Evolutionary conservation across 805 yeast genomes (phyloP).

Genomic region (Zygosaccharomyces bisporus): DNA sequence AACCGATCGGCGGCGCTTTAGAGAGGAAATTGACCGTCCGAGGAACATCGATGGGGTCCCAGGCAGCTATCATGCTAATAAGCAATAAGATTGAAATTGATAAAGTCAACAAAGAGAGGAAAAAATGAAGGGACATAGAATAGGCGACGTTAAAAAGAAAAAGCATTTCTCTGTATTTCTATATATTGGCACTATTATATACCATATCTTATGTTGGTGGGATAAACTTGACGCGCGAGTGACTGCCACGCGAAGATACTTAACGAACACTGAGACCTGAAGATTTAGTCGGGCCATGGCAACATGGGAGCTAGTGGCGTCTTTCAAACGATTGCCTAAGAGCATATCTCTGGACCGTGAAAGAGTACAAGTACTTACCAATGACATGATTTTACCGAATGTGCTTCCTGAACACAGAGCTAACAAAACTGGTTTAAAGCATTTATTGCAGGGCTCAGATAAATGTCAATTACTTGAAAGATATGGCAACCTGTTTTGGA

Average conservation of each 20-base stretch:
- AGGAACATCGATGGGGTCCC: constrained; percentile 65
- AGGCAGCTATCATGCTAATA: constrained; percentile 67
- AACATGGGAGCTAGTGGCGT: constrained; percentile 13
- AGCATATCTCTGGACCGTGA: constrained; percentile 8
- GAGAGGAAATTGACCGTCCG: constrained; percentile 65
- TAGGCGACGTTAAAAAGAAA: neutral
- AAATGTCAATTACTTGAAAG: constrained; percentile 18
- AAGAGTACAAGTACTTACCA: constrained; percentile 8
- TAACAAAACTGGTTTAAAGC: constrained; percentile 3
- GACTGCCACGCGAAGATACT: neutral
- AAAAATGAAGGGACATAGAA: constrained; percentile 5
- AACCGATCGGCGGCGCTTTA: constrained; percentile 47
- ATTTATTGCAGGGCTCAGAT: neutral
- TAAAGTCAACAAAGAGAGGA: constrained; percentile 43
- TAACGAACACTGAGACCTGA: neutral
- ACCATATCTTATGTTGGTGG: constrained; percentile 6
- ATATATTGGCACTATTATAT: neutral
- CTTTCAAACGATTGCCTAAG: constrained; percentile 14
- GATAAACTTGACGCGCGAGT: constrained; percentile 2
- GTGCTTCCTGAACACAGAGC: constrained; percentile 5
- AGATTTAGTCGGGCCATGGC: constrained; percentile 9
- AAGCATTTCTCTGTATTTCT: neutral
- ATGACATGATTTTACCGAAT: constrained; percentile 1
- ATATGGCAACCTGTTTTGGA: constrained; percentile 22
- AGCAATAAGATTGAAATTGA: constrained; percentile 69